phyloP scores from a whole-genome alignment of 352 stramenopile species.

The Globisporangium lucens region DNA sequence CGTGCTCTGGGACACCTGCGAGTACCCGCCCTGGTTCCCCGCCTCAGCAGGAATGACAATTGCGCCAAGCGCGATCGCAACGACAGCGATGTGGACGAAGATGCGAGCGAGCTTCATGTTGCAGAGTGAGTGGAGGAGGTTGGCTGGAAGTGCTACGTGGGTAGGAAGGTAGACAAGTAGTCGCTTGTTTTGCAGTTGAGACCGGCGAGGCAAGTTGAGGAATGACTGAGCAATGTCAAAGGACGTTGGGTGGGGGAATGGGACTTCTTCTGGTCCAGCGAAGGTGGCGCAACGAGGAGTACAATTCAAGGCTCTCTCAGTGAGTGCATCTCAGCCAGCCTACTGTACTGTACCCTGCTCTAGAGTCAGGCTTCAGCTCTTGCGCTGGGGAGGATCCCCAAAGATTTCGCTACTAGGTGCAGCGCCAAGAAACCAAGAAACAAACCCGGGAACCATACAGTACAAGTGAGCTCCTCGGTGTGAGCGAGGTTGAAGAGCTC shows the following conservation, averaged over 20 bases:
- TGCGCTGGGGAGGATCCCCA: background rate
- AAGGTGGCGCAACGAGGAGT: too few species aligned
- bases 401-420: background rate
- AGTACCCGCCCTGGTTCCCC: background rate
- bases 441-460: too few species aligned
- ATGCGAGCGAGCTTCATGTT: conserved; percentile 7
- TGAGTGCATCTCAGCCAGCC: too few species aligned
- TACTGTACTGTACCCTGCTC: too few species aligned
- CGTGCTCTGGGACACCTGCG: conserved; percentile 1
- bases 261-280: background rate
- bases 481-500: background rate
- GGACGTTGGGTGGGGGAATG: background rate
- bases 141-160: too few species aligned
- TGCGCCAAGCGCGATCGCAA: background rate
- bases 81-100: conserved; percentile 4
- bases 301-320: background rate
- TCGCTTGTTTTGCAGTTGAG: background rate
- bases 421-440: background rate
- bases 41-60: background rate
- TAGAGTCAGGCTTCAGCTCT: background rate
- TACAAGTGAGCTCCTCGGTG: background rate
- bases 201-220: conserved; percentile 6
- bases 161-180: background rate
- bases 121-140: background rate
- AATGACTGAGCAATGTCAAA: background rate